Percentiles rank a stretch among this genome's conserved stretches.
phyloP scores from a whole-genome alignment of 2,329 filamentous ascomycete genomes.

The Xylariaceae sp. region DNA sequence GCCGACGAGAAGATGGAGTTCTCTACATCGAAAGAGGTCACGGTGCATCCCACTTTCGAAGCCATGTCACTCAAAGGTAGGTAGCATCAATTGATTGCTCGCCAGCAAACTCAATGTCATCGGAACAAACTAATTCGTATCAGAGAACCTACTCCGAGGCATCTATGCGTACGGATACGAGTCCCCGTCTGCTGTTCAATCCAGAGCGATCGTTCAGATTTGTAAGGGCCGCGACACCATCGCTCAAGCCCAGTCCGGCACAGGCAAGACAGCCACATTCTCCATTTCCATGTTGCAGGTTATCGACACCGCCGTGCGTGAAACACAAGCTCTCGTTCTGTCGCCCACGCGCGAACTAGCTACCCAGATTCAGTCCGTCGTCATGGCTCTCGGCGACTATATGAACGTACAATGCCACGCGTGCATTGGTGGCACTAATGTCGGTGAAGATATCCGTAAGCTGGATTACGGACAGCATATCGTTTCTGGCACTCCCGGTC shows the following conservation, averaged over 20 bases:
- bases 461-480: slow-evolving; percentile 97
- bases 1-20: slow-evolving; percentile 97
- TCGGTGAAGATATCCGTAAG: slow-evolving; percentile 95
- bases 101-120: background rate
- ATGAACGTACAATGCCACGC: slow-evolving; percentile 99
- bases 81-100: slow-evolving; percentile 8
- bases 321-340: slow-evolving; percentile 90
- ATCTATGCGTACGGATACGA: slow-evolving; percentile 99
- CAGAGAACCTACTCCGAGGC: slow-evolving; percentile 88
- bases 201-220: slow-evolving; percentile 95
- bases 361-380: slow-evolving; percentile 96
- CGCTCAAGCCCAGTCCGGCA: slow-evolving; percentile 94
- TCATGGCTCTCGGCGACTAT: slow-evolving; percentile 99
- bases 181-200: slow-evolving; percentile 95
- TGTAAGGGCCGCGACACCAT: slow-evolving; percentile 99
- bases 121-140: background rate
- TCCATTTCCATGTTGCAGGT: slow-evolving; percentile 94
- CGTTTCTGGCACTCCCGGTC: slow-evolving; percentile 93
- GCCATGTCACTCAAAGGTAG: slow-evolving; percentile 88
- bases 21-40: slow-evolving; percentile 95
- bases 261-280: slow-evolving; percentile 94
- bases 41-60: slow-evolving; percentile 88
- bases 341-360: slow-evolving; percentile 95
- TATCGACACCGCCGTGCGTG: slow-evolving; percentile 86
- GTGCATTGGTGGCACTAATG: slow-evolving; percentile 96